Conservation (phyloP, 495 filamentous ascomycete genomes). For the Trichoderma parareesei region DNA sequence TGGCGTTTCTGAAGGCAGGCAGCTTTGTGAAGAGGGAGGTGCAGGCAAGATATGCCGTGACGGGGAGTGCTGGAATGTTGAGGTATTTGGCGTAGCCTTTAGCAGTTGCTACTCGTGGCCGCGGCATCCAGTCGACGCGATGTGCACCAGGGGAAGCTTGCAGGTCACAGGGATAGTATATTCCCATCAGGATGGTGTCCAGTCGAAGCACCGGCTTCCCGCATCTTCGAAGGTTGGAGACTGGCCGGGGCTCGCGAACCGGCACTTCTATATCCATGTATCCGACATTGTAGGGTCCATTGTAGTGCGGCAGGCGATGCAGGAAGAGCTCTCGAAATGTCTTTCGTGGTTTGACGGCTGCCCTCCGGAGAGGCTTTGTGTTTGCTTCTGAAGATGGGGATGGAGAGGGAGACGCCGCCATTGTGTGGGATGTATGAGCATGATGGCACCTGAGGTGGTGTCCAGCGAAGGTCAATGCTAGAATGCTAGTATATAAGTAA, state of each 20-base stretch:
- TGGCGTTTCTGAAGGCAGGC: conserved; percentile 47
- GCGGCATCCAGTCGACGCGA: conserved; percentile 46
- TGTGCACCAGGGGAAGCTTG: conserved; percentile 19
- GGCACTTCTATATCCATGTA: conserved; percentile 59
- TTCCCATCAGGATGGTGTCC: conserved; percentile 54
- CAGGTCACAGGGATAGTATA: conserved; percentile 55
- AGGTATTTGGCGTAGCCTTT: conserved; percentile 48
- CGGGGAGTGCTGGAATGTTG: conserved; percentile 31
- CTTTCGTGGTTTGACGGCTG: conserved; percentile 16
- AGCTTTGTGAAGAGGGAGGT: conserved; percentile 51
- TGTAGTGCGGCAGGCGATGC: conserved; percentile 52
- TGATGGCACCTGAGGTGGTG: background rate
- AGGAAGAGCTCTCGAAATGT: conserved; percentile 29
- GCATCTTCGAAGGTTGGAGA: conserved; percentile 36
- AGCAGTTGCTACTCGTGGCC: conserved; percentile 38
- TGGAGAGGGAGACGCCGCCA: background rate
- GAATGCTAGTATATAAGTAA: too few species aligned
- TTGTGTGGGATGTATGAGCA: background rate
- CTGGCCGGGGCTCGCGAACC: conserved; percentile 32
- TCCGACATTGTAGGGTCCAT: conserved; percentile 55
- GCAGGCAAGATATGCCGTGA: conserved; percentile 36
- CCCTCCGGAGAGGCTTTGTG: background rate
- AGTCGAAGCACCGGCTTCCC: conserved; percentile 33
- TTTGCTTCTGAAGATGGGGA: background rate
- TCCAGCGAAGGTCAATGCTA: background rate